Evolutionary conservation across 169 alveolate species (phyloP).

Genomic region (Cryptosporidium muris): DNA sequence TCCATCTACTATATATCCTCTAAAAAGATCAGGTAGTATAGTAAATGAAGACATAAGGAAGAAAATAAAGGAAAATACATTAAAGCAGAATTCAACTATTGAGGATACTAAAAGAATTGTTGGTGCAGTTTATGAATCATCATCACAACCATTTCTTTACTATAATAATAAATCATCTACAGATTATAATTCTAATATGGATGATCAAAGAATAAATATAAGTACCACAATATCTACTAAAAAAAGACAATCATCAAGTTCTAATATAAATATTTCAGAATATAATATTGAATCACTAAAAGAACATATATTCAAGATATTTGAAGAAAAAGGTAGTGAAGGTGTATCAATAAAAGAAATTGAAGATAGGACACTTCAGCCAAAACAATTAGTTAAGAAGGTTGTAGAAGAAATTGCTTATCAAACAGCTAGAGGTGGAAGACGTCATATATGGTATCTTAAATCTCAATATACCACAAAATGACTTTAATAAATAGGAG

Average conservation of each 20-base stretch:
- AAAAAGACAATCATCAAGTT: conserved; percentile 9
- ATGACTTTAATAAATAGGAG: neutral
- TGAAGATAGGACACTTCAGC: conserved; percentile 51
- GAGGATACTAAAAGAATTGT: conserved; percentile 67
- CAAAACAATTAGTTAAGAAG: conserved; percentile 49
- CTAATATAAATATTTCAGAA: neutral
- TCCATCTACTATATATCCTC: conserved; percentile 38
- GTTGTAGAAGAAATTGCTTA: conserved; percentile 64
- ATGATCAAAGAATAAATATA: conserved; percentile 21
- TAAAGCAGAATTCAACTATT: conserved; percentile 25
- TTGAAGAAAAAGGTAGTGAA: conserved; percentile 64
- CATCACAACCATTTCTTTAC: conserved; percentile 55
- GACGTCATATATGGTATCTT: conserved; percentile 55
- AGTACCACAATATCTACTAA: neutral
- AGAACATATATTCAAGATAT: conserved; percentile 54
- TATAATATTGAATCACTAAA: conserved; percentile 33
- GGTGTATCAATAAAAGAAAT: conserved; percentile 65
- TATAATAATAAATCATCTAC: conserved; percentile 3
- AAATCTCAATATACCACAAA: conserved; percentile 40
- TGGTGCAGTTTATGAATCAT: conserved; percentile 52
- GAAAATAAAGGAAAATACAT: conserved; percentile 36
- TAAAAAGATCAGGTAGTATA: conserved; percentile 28
- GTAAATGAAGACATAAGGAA: conserved; percentile 36
- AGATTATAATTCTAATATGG: conserved; percentile 1
- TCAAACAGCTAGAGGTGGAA: conserved; percentile 69